Percentiles rank a stretch among this genome's conserved stretches.
These are phyloP conservation scores for Teunomyces cretensis DNA, from an alignment of 805 yeast genomes.

Conservation along the genomic window DNA sequence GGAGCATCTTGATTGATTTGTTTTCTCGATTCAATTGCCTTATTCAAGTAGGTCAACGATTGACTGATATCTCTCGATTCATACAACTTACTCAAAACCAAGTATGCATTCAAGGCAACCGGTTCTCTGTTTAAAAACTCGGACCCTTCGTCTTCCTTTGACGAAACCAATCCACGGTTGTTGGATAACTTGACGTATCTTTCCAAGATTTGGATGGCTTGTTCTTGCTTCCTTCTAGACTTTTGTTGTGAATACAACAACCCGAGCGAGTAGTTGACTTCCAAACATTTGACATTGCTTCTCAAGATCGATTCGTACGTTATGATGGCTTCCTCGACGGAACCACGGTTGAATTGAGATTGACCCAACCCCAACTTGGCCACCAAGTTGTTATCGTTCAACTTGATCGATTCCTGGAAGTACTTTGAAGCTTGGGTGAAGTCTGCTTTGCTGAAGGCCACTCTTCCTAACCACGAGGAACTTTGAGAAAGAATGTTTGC, in stretches of 20 bases:
- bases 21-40: slow-evolving; percentile 55
- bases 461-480: slow-evolving; percentile 83
- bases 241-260: slow-evolving; percentile 60
- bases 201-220: slow-evolving; percentile 66
- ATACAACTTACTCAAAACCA: slow-evolving; percentile 66
- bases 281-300: slow-evolving; percentile 65
- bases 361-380: slow-evolving; percentile 86
- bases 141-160: slow-evolving; percentile 17
- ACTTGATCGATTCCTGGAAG: slow-evolving; percentile 70
- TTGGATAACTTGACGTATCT: slow-evolving; percentile 64
- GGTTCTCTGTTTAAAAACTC: slow-evolving; percentile 47
- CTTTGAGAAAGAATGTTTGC: slow-evolving; percentile 35
- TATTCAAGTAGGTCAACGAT: slow-evolving; percentile 62
- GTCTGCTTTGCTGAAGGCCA: slow-evolving; percentile 59
- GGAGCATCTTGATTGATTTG: slow-evolving; percentile 47
- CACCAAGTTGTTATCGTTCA: slow-evolving; percentile 61
- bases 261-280: slow-evolving; percentile 76
- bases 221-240: slow-evolving; percentile 39
- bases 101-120: slow-evolving; percentile 60
- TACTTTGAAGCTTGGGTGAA: slow-evolving; percentile 66
- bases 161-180: slow-evolving; percentile 39
- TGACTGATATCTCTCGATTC: slow-evolving; percentile 67
- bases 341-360: slow-evolving; percentile 71
- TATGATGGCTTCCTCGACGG: slow-evolving; percentile 78
- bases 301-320: slow-evolving; percentile 76